Base-by-base conservation (phyloP, 768 basidiomycete genomes). In the Boletus edulis region DNA sequence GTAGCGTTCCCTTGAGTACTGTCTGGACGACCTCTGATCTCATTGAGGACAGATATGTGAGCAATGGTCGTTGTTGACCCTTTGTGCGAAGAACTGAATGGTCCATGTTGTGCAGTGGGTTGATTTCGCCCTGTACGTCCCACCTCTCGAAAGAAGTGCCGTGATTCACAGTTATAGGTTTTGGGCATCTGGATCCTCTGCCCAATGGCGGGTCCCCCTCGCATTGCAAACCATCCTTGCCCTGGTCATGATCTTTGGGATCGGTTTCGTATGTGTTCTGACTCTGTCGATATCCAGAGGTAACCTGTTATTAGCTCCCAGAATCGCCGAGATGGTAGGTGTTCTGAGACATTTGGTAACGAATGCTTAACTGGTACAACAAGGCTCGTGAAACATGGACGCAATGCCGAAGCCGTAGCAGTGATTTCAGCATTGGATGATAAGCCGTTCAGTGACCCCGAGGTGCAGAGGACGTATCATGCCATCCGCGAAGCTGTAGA, bases 401-500 rank as follows among this genome's bases (percentile, higher is more conserved):
- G 79, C 31, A 67, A 78, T 46, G 80, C 77, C 1, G 82, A 84
- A 57, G 82, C 84, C 0, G 70, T 80, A 29, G 81, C 82, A 4
- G 82, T 85, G 39, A 81, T 87, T 45, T 80, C 81, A n/a, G 83
- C 82, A 3, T 72, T 86, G 18, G 83, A 83, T 17, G 77, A 82
- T 51, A 81, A 77, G 49, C 72, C 78, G 0, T 65, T 75, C 42
- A 75, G 76, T 27, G 77, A 84, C 58, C 64, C 72, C 1, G 66
- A 67, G 2, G 80, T 85, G 1, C 75, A 75, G 52, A 76, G 75
- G 44, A 82, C 80, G 8, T 85, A 76, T 61, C 74, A 75, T 35
- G 83, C 78, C 31, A 83, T 83, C 51, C 70, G 72, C 35, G 83
- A 85, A 62, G 78, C 81, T 5, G 74, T 84, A 22, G 66, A 75